Conservation (phyloP, 257 asterid genomes). For the Solanum dulcamara region DNA sequence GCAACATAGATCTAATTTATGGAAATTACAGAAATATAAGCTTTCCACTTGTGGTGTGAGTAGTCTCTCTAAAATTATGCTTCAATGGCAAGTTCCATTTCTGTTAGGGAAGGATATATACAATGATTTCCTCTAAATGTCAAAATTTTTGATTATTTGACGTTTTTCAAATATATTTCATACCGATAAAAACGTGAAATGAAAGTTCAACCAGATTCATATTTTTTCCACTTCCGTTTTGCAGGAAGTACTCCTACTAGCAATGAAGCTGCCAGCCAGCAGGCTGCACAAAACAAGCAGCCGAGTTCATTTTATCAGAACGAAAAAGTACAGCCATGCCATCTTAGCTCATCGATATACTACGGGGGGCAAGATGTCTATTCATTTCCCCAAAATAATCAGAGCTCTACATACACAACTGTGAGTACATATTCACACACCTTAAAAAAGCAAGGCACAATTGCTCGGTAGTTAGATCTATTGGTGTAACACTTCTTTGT, state of each 20-base stretch:
- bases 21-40: not conserved
- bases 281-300: constrained; percentile 21
- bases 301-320: constrained; percentile 30
- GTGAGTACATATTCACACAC: constrained; percentile 24
- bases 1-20: not conserved
- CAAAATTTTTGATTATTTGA: not conserved
- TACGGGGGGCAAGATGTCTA: constrained; percentile 85
- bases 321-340: constrained; percentile 48
- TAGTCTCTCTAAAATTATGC: not conserved
- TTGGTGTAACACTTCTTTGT: not conserved
- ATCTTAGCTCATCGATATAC: constrained; percentile 74
- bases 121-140: not conserved
- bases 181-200: not conserved
- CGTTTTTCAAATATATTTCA: not conserved
- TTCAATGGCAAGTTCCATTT: not conserved
- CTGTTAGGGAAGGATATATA: not conserved
- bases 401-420: constrained; percentile 30
- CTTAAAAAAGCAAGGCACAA: not conserved
- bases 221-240: not conserved
- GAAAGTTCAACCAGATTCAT: not conserved
- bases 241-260: constrained; percentile 17
- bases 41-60: not conserved
- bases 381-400: constrained; percentile 40
- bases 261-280: constrained; percentile 21
- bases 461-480: not conserved